Evolutionary conservation across 2,329 filamentous ascomycete species (phyloP).

Genomic region (Sarocladiaceae sp.): DNA sequence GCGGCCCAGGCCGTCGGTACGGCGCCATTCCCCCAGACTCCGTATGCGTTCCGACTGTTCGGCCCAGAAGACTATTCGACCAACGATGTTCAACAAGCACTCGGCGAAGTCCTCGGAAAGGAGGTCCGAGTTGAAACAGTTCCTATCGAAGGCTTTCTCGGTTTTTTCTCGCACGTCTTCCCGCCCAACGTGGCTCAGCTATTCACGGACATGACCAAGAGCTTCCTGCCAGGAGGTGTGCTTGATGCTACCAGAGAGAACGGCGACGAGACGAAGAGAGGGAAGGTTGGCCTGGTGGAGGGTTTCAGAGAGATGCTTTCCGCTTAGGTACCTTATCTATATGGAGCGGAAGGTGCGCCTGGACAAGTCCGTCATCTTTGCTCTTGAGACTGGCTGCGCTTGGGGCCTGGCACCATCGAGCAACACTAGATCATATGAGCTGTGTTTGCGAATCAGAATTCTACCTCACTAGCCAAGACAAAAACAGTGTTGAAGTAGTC

Average conservation of each 20-base stretch:
- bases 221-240: conserved; percentile 21
- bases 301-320: neutral
- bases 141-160: conserved; percentile 16
- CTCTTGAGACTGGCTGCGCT: no score
- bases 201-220: conserved; percentile 26
- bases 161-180: conserved; percentile 19
- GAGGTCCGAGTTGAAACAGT: conserved; percentile 24
- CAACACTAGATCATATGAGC: no score
- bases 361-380: no score
- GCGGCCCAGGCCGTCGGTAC: neutral
- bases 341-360: no score
- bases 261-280: neutral
- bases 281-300: neutral
- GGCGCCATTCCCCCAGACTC: conserved; percentile 12
- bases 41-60: conserved; percentile 26
- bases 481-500: no score
- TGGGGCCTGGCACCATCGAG: no score
- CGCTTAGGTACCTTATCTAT: no score
- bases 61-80: conserved; percentile 25
- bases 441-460: no score
- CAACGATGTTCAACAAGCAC: conserved; percentile 22
- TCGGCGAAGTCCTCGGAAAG: conserved; percentile 21
- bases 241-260: neutral
- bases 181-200: conserved; percentile 18
- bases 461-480: no score